These are phyloP conservation scores for Phytophthora litchii DNA, from an alignment of 352 stramenopile genomes.

Conservation along the genomic window DNA sequence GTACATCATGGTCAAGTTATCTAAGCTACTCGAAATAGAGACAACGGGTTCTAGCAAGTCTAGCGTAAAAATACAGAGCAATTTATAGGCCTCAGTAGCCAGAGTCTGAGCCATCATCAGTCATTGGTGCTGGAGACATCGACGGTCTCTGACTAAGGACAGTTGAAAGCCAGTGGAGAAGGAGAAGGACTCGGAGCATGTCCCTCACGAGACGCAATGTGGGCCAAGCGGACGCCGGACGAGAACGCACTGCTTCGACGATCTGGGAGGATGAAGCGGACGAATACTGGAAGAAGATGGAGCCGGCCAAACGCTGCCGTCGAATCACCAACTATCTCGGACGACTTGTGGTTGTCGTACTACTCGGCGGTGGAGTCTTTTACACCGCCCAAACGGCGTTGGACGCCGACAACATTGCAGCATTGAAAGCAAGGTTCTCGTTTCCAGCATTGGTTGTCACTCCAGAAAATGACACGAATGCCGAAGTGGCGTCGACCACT, in stretches of 20 bases:
- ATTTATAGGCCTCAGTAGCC: conserved; percentile 6
- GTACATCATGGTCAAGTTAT: not conserved
- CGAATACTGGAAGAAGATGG: conserved; percentile 81
- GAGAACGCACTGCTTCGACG: conserved; percentile 41
- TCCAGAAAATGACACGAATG: conserved; percentile 15
- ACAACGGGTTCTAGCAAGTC: not conserved
- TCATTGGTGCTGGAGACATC: conserved; percentile 1
- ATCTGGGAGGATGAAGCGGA: conserved; percentile 74
- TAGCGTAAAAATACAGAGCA: conserved; percentile 19
- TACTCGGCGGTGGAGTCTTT: conserved; percentile 29
- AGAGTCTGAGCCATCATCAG: not conserved
- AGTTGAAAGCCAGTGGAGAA: conserved; percentile 17
- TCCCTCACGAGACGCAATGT: conserved; percentile 58
- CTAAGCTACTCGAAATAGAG: conserved; percentile 9
- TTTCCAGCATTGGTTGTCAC: conserved; percentile 2
- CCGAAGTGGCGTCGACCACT: not conserved
- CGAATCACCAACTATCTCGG: conserved; percentile 38
- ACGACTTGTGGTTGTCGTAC: conserved; percentile 27
- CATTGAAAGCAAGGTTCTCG: conserved; percentile 22
- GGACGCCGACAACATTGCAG: conserved; percentile 18
- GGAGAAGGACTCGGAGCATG: conserved; percentile 27
- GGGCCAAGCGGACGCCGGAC: conserved; percentile 8
- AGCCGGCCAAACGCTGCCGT: conserved; percentile 50
- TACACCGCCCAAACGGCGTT: conserved; percentile 17
- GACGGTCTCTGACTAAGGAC: conserved; percentile 1